Conservation (phyloP, 2,329 filamentous ascomycete species). For the Rhexocercosporidium sp. region DNA sequence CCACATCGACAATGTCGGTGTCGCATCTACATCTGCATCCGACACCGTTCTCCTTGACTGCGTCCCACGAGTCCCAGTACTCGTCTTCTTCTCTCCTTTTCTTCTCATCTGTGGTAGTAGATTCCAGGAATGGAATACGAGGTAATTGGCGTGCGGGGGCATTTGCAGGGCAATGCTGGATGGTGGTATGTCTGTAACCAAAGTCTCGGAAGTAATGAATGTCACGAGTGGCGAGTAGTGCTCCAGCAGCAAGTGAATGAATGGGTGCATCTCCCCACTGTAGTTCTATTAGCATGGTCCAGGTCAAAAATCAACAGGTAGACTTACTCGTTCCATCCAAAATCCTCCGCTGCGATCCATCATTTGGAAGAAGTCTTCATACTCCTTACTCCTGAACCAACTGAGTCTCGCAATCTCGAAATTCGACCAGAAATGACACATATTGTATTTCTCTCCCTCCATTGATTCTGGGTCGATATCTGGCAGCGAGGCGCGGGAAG, state of each 20-base stretch:
- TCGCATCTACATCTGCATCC: conserved; percentile 97
- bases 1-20: conserved; percentile 95
- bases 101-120: conserved; percentile 80
- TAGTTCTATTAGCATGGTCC: conserved; percentile 29
- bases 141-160: conserved; percentile 86
- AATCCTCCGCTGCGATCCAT: conserved; percentile 98
- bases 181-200: conserved; percentile 97
- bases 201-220: conserved; percentile 99
- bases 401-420: conserved; percentile 95
- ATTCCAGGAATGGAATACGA: conserved; percentile 80
- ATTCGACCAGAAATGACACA: conserved; percentile 99
- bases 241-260: conserved; percentile 93
- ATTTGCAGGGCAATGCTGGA: conserved; percentile 97
- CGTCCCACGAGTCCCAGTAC: conserved; percentile 91
- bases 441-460: conserved; percentile 98
- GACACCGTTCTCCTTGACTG: conserved; percentile 92
- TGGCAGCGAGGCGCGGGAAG: conserved; percentile 70
- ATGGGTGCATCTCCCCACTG: conserved; percentile 99
- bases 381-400: conserved; percentile 97
- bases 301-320: conserved; percentile 14
- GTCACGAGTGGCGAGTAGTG: conserved; percentile 78
- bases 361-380: conserved; percentile 98
- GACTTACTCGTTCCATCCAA: conserved; percentile 93
- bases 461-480: conserved; percentile 90
- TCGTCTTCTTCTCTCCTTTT: conserved; percentile 90